Conservation (phyloP, 768 basidiomycete species). For the Lactifluus subvellereus region DNA sequence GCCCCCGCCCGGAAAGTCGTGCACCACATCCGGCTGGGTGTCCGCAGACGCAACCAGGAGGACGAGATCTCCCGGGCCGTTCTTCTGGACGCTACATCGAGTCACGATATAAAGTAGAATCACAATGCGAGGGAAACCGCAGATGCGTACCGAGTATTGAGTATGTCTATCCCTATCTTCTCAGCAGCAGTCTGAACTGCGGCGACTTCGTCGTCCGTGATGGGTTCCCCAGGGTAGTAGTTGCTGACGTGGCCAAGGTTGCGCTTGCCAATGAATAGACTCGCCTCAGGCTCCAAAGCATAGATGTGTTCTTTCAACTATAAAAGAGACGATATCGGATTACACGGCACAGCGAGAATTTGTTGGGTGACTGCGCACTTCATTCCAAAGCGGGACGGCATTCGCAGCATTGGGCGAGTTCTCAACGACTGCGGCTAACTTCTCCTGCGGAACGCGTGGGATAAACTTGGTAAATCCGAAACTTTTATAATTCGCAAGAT, state of each 20-base stretch:
- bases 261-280: constrained; percentile 75
- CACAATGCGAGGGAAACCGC: background rate
- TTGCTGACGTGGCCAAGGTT: constrained; percentile 72
- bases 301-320: constrained; percentile 77
- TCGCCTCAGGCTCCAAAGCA: constrained; percentile 53
- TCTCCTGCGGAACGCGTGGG: constrained; percentile 56
- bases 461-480: constrained; percentile 87
- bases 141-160: constrained; percentile 67
- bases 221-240: constrained; percentile 74
- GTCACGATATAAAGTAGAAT: background rate
- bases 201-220: constrained; percentile 73
- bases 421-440: constrained; percentile 58
- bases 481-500: constrained; percentile 68
- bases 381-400: constrained; percentile 56
- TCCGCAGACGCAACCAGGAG: constrained; percentile 71
- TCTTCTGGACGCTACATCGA: constrained; percentile 58
- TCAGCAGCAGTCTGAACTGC: constrained; percentile 72
- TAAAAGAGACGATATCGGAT: constrained; percentile 1
- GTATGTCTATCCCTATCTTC: constrained; percentile 62
- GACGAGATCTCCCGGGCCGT: constrained; percentile 53
- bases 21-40: constrained; percentile 34
- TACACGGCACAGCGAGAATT: background rate
- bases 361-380: constrained; percentile 36
- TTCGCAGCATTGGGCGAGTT: constrained; percentile 53
- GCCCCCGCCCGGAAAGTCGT: constrained; percentile 42